Base-by-base conservation (phyloP, 2,329 filamentous ascomycete genomes). In the Colletotrichum lini region DNA sequence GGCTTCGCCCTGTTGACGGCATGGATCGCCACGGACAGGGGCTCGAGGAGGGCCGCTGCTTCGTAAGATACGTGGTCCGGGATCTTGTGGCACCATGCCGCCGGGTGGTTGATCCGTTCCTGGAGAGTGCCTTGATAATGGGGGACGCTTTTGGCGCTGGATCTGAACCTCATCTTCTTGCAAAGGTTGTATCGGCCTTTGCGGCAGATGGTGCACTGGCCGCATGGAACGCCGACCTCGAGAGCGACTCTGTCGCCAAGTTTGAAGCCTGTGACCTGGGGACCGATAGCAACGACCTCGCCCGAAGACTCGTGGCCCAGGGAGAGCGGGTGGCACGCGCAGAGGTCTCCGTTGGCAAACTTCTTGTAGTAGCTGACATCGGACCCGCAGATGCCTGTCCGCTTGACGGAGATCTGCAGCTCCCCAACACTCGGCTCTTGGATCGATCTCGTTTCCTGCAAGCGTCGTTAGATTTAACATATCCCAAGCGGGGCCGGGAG, bases 331-430 rank as follows among this genome's bases (percentile, higher is more conserved):
- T 88, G 86, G 74, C 89, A 90, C 57, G 89, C 90, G 75, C 90
- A 91, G 61, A 93, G 86, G 79, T 92, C 90, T 56, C 91, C 91
- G 77, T 93, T 93, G 80, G 90, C 89, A 77, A 92, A 92, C 76
- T 92, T 92, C 79, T 89, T 92, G 83, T 92, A 93, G 80, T 93
- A 93, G 64, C 89, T 90, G 65, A 92, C 88, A 79, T 93, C 91
- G 9, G 90, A 92, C 67, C 91, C 91, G 79, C 91, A 93, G 75
- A 93, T 90, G 47, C 91, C 91, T 30, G 91, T 93, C 8, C 88
- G 86, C 76, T 88, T 88, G 79, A 93, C 85, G 75, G 89, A 85
- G 76, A 93, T 86, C 80, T 93, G 91, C 66, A 93, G 84, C 77
- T 93, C 90, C 65, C 85, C 86, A 35, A 76, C 73, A 30, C 77